phyloP scores from a whole-genome alignment of 257 asterid genomes.

The Solanum gracilifrons region DNA sequence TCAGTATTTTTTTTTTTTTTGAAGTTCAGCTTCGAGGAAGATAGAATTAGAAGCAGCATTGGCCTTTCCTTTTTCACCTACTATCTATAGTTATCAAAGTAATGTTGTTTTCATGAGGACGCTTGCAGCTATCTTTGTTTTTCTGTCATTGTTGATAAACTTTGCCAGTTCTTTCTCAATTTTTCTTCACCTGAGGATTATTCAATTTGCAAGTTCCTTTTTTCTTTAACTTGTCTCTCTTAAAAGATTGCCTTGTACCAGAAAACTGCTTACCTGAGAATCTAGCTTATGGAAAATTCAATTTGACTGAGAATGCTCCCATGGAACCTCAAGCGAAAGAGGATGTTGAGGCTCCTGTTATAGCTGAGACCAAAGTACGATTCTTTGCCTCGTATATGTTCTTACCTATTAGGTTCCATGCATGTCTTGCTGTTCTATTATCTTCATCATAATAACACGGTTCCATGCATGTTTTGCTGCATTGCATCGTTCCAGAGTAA shows the following conservation, averaged over 20 bases:
- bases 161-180: neutral
- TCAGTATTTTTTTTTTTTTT: neutral
- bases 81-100: neutral
- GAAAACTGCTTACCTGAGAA: slow-evolving; percentile 17
- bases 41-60: neutral
- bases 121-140: neutral
- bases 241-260: slow-evolving; percentile 7
- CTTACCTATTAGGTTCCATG: neutral
- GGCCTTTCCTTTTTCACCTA: neutral
- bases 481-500: neutral
- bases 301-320: slow-evolving; percentile 4
- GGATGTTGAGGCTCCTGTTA: slow-evolving; percentile 18
- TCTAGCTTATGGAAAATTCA: slow-evolving; percentile 10
- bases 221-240: neutral
- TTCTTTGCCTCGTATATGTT: neutral
- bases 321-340: slow-evolving; percentile 27
- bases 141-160: neutral
- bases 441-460: neutral
- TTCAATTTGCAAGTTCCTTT: neutral
- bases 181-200: neutral
- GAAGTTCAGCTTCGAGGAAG: neutral
- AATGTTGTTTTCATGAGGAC: neutral
- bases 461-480: neutral
- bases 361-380: slow-evolving; percentile 16
- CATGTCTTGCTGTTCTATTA: neutral